phyloP scores from a whole-genome alignment of 106 monocot genomes.

The Posidonia australis region DNA sequence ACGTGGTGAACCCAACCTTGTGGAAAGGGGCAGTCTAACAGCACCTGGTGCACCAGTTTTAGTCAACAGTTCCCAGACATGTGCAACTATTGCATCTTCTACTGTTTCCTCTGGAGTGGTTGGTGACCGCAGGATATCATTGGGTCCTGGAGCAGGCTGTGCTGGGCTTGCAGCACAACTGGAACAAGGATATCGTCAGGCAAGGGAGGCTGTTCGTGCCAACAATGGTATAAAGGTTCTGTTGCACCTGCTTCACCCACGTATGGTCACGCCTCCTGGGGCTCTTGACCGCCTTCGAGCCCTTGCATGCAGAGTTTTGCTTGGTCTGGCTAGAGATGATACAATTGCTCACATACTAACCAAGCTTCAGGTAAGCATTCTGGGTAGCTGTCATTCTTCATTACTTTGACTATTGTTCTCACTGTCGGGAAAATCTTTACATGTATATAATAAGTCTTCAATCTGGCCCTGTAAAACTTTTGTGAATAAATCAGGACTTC shows the following conservation, averaged over 20 bases:
- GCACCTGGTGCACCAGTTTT: slow-evolving; percentile 6
- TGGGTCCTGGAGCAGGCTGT: slow-evolving; percentile 86
- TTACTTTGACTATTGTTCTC: too few species aligned
- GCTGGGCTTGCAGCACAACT: slow-evolving; percentile 91
- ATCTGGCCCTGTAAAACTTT: too few species aligned
- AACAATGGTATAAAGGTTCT: slow-evolving; percentile 98
- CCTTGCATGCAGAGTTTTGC: slow-evolving; percentile 89
- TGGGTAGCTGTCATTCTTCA: too few species aligned
- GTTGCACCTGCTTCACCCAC: slow-evolving; percentile 77
- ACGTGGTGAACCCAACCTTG: slow-evolving; percentile 26
- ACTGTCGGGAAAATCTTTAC: too few species aligned
- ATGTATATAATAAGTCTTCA: too few species aligned
- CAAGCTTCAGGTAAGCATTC: slow-evolving; percentile 62
- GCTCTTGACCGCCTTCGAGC: slow-evolving; percentile 75
- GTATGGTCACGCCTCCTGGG: slow-evolving; percentile 74
- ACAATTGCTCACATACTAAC: slow-evolving; percentile 95
- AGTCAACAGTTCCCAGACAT: slow-evolving; percentile 15
- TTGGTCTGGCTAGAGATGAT: slow-evolving; percentile 89
- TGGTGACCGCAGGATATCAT: slow-evolving; percentile 80
- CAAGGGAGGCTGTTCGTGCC: slow-evolving; percentile 84
- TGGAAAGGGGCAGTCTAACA: slow-evolving; percentile 26
- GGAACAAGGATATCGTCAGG: slow-evolving; percentile 88
- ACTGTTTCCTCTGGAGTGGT: slow-evolving; percentile 48
- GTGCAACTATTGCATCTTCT: slow-evolving; percentile 14
- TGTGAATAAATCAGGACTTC: too few species aligned